A percentile compares a stretch with the other conserved stretches of the same genome.
Conservation (phyloP, 495 filamentous ascomycete species). For the Aspergillus cavernicola region DNA sequence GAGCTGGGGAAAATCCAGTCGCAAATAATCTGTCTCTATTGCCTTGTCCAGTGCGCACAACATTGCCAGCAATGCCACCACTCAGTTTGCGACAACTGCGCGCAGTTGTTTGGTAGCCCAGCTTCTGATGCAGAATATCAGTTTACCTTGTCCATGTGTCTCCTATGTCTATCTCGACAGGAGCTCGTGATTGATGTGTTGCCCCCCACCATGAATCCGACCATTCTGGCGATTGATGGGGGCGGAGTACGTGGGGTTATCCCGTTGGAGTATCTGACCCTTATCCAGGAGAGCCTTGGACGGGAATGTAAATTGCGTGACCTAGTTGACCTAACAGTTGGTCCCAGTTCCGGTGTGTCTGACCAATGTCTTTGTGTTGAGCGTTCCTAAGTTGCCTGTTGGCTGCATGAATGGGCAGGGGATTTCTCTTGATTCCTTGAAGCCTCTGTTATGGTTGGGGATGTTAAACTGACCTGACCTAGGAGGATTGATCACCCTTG, state of each 20-base stretch:
- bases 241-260: slow-evolving; percentile 31
- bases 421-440: no score
- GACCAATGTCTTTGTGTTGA: not conserved
- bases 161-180: slow-evolving; percentile 16
- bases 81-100: slow-evolving; percentile 28
- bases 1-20: slow-evolving; percentile 9
- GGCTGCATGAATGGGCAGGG: no score
- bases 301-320: slow-evolving; percentile 21
- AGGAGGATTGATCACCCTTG: slow-evolving; percentile 30
- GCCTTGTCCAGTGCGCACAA: slow-evolving; percentile 22
- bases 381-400: no score
- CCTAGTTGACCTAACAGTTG: slow-evolving; percentile 30
- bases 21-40: slow-evolving; percentile 25
- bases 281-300: slow-evolving; percentile 28
- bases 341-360: slow-evolving; percentile 30
- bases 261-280: slow-evolving; percentile 28
- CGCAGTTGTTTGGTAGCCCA: slow-evolving; percentile 21
- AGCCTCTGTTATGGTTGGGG: no score
- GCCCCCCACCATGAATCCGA: slow-evolving; percentile 28
- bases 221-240: slow-evolving; percentile 35
- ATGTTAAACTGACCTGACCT: not conserved
- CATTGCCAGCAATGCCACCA: slow-evolving; percentile 28
- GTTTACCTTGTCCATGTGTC: slow-evolving; percentile 18
- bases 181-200: slow-evolving; percentile 24
- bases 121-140: slow-evolving; percentile 15